A percentile compares a stretch with the other conserved stretches of the same genome.
phyloP scores from a whole-genome alignment of 305 asterid genomes.

The Withania somnifera region DNA sequence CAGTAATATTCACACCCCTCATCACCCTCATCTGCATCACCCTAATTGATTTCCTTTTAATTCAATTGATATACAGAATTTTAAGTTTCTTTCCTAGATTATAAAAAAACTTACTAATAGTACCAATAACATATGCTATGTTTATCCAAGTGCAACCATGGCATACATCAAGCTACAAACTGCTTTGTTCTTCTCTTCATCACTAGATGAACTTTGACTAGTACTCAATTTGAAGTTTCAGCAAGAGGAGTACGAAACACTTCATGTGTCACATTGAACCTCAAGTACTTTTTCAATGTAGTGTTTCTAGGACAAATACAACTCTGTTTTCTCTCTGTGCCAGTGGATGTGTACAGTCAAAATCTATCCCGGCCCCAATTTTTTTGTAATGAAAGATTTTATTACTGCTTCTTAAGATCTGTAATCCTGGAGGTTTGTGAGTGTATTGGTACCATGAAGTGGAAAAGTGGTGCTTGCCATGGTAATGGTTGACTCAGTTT shows the following conservation, averaged over 20 bases:
- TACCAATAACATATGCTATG: neutral
- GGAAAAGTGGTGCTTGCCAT: neutral
- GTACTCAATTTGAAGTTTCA: too few species aligned
- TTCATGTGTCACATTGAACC: neutral
- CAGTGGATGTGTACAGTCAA: neutral
- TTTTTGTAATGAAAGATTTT: too few species aligned
- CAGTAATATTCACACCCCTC: neutral
- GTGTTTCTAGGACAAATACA: too few species aligned
- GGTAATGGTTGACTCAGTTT: neutral
- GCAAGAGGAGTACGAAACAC: neutral
- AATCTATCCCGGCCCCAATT: neutral
- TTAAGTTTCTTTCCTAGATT: neutral
- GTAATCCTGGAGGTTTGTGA: neutral
- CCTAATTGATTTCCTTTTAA: neutral
- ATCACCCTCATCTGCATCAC: neutral
- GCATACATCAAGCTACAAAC: neutral
- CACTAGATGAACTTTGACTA: too few species aligned
- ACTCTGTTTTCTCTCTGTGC: neutral
- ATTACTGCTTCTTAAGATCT: neutral
- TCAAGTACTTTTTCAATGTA: neutral
- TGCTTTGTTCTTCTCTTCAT: too few species aligned
- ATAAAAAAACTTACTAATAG: neutral
- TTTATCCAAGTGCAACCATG: neutral
- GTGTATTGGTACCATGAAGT: neutral
- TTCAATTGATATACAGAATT: neutral